These are phyloP conservation scores for Auricularia sp. DNA, from an alignment of 768 basidiomycete genomes.

Conservation along the genomic window DNA sequence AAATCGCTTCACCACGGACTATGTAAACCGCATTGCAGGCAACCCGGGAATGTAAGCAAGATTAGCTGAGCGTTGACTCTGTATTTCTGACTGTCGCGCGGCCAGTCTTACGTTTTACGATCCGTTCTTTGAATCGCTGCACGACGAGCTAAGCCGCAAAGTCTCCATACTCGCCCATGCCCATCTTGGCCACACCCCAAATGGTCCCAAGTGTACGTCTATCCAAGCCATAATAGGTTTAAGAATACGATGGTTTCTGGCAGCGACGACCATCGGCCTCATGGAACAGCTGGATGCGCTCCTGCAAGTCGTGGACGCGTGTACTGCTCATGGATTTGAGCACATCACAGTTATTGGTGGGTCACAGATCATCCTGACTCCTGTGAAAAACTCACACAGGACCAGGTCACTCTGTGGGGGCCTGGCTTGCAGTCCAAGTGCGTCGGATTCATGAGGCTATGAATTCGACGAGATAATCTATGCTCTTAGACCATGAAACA, in stretches of 20 bases:
- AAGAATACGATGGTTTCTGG: constrained; percentile 8
- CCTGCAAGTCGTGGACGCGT: constrained; percentile 42
- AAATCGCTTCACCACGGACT: not conserved
- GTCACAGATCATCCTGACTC: constrained; percentile 33
- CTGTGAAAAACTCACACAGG: not conserved
- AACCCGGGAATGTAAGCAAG: not conserved
- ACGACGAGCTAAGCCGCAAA: constrained; percentile 24
- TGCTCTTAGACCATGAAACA: constrained; percentile 40
- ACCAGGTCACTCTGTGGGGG: constrained; percentile 59
- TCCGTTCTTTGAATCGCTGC: constrained; percentile 49
- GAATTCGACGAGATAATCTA: not conserved
- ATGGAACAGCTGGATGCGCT: constrained; percentile 44
- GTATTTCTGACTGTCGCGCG: not conserved
- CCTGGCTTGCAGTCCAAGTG: constrained; percentile 59
- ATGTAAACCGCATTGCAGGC: not conserved
- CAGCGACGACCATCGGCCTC: constrained; percentile 26
- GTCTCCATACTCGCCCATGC: constrained; percentile 51
- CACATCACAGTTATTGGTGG: not conserved
- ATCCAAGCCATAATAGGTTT: not conserved
- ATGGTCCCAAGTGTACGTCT: not conserved
- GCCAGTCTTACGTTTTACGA: constrained; percentile 39
- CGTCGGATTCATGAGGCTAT: constrained; percentile 10
- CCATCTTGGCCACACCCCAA: constrained; percentile 55
- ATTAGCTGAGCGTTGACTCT: not conserved
- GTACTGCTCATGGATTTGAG: constrained; percentile 21